Base-by-base conservation (phyloP, 495 filamentous ascomycete genomes). In the Aspergillus leporis region DNA sequence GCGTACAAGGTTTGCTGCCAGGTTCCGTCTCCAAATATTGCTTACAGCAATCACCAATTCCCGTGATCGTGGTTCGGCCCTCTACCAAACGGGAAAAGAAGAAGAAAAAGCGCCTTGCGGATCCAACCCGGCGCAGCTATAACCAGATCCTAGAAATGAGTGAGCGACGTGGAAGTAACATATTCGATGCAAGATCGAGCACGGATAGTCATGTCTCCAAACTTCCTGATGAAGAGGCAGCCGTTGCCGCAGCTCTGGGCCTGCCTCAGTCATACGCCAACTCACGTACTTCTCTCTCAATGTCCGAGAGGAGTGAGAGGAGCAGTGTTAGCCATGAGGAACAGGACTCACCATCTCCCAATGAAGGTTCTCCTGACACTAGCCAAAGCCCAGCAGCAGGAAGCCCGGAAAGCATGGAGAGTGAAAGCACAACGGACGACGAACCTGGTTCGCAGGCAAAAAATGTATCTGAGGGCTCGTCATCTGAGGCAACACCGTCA, bases 1-100 rank as follows among this genome's bases (percentile, higher is more conserved):
- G 94, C 50, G 83, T 98, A 30, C 92, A 97, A 73, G 89, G 90
- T 47, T 81, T 98, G n/a, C 82, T 97, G 28, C 89, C 89, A 14
- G 94, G 91, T 61, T 96, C 92, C 0, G 92, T 98, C 55, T 96
- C 92, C 28, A 97, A 97, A 67, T 98, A 96, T 77, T 97, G 94
- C 63, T 81, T 97, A 13, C 93, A 98, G 69, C 90, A 96, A 72
- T 96, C 91, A 8, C 94, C 94, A 1, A 90, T 98, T 19, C 94
- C 94, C n/a, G 93, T 97, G 2, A 91, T 97, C 36, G 95, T 98
- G 31, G 94, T 98, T 38, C 86, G 94, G 2, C 93, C 94, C 49
- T 89, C 88, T 25, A 86, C 90, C 53, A 96, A 97, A 75, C 89
- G 94, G 5, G 83, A 87, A 62, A 96, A 95, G 74, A 96, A 95